Base-by-base conservation (phyloP, 2,329 filamentous ascomycete genomes). In the Dothiorella sarmentorum region DNA sequence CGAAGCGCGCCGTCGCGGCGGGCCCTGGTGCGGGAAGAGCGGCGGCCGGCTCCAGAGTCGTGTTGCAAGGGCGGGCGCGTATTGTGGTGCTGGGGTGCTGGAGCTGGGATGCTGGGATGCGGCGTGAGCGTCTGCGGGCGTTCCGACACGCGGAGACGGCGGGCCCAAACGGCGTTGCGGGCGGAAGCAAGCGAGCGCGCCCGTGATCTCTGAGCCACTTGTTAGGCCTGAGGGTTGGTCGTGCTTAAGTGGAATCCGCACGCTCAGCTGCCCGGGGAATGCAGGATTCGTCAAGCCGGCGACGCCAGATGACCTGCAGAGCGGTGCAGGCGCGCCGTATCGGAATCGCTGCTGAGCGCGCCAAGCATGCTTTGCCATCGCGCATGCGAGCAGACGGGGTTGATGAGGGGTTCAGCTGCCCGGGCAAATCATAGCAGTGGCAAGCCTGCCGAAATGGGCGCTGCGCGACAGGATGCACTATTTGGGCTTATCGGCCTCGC, bases 291-390 rank as follows among this genome's bases (percentile, higher is more conserved):
- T 53, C 49, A 53, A 53, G 49, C 40, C 18, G 33, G 49, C 49
- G 49, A 53, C 49, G 49, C 49, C 49, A 53, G 49, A 53, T 53
- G 49, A 53, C 49, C 49, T 53, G 49, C 49, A 53, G 49, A 33
- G 49, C 49, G 49, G 49, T 40, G 49, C 49, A 33, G 49, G 49
- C 49, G 33, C 40, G 49, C 49, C 49, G 49, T 53, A 53, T 53
- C 49, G 49, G 49, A 53, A 53, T 38, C 49, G 49, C 49, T 53
- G 49, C 49, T 35, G 40, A 53, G 49, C 35, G 35, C 43, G 15
- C 15, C 7, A n/a, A 13, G 45, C 45, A 35, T 51, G 26, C 43
- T 47, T 47, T 47, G 43, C 35, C 35, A 42, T 42, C 38, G 38
- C 38, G 43, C 43, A 31, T 31, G 26, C 43, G 26, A 18, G 40